Evolutionary conservation across 164 flowering plant species (phyloP), one percentile per base, ranked within the genome.

Genomic region (Euptelea pleiosperma): DNA sequence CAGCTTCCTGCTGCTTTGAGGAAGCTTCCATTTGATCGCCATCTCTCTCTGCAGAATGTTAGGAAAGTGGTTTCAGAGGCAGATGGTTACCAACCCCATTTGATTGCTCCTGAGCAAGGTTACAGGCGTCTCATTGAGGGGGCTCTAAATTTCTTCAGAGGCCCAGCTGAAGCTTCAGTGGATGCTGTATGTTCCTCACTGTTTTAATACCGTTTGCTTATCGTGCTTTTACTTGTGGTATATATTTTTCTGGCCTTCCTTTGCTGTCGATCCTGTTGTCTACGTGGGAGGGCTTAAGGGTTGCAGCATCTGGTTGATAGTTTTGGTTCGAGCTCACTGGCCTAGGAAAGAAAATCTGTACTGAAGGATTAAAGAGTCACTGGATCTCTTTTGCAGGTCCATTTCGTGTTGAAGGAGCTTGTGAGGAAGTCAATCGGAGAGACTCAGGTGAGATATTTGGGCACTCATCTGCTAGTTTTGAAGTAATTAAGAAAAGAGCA

Each of bases 11-110:
- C 96, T 66, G 96, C 96, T 62, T 59, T 89, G 56, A 86, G 69
- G 49, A 89, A 89, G 58, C 89, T 89, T 37, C 96, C 93, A 36
- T 81, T 89, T 63, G 93, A 89, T 67, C 82, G 89, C 4, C 87
- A 89, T 74, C 91, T 89, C 33, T 84, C 93, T 10, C 19, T 78
- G 29, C 78, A 77, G 49, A 89, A 86, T 79, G 96, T 89, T 34
- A 85, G 75, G 55, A 89, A 78, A 63, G 78, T 89, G 41, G 86
- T 89, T 58, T 70, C 86, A 21, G 83, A 89, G 70, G 91, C 93
- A 52, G 96, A 89, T 82, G 96, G 96, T 46, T 89, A 89, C 66
- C 96, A 89, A 67, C 96, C 94, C 42, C 96, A 89, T 72, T 66
- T 89, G 57, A 80, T 89, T 72, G 94, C 95, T 10, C 95, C 95